A percentile compares a stretch with the other conserved stretches of the same genome.
Conservation (phyloP, 2,329 filamentous ascomycete genomes). For the Albophoma yamanashiensis region DNA sequence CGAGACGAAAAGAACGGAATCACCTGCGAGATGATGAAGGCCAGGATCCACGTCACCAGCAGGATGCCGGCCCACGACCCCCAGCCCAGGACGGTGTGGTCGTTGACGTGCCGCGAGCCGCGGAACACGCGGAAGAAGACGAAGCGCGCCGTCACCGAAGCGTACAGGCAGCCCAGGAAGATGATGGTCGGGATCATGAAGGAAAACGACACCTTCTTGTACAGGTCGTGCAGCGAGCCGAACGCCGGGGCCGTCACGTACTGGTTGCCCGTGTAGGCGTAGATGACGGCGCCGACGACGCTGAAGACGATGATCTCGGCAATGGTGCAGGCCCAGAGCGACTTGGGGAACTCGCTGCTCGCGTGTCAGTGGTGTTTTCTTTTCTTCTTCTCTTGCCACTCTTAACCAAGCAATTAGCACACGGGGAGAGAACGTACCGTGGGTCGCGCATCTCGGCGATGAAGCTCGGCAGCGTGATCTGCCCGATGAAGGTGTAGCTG, state of each 20-base stretch:
- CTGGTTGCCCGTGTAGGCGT: conserved; percentile 79
- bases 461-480: conserved; percentile 88
- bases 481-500: conserved; percentile 90
- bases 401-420: neutral
- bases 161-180: conserved; percentile 84
- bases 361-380: conserved; percentile 13
- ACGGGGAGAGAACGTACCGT: conserved; percentile 21
- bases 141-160: conserved; percentile 81
- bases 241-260: conserved; percentile 86
- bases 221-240: conserved; percentile 66
- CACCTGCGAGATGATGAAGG: conserved; percentile 84
- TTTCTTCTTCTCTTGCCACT: too few relatives aligned
- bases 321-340: conserved; percentile 82
- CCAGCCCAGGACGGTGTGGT: conserved; percentile 78
- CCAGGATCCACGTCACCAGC: conserved; percentile 62
- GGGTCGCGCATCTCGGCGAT: conserved; percentile 84
- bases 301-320: conserved; percentile 80
- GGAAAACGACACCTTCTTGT: conserved; percentile 81
- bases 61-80: conserved; percentile 66
- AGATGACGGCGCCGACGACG: conserved; percentile 69
- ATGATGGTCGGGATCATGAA: conserved; percentile 96
- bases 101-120: conserved; percentile 66
- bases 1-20: conserved; percentile 85
- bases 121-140: conserved; percentile 85
- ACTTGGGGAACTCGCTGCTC: conserved; percentile 75